Evolutionary conservation across 116 monocot species (phyloP).

Genomic region (Papilionanthe hybrid): DNA sequence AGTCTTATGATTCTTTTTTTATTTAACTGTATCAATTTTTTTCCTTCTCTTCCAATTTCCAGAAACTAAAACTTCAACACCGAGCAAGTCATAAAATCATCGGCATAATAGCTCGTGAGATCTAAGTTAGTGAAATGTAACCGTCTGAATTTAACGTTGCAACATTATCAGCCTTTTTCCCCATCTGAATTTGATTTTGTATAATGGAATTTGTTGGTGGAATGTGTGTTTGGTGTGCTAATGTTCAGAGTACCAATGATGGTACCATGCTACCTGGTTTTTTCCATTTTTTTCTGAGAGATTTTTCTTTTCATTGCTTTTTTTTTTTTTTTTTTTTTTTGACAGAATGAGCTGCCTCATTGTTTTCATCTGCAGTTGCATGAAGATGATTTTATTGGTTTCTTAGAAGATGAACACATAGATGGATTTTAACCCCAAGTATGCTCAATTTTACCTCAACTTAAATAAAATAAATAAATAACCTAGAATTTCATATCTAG

Average conservation of each 20-base stretch:
- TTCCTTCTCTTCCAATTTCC: too few relatives aligned
- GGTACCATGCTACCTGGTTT: too few relatives aligned
- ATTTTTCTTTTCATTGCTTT: too few relatives aligned
- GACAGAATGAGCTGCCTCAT: not conserved
- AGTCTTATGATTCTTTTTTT: too few relatives aligned
- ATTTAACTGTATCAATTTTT: too few relatives aligned
- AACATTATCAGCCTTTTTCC: not conserved
- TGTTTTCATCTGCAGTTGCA: conserved; percentile 64
- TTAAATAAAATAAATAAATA: not conserved
- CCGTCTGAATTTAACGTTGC: not conserved
- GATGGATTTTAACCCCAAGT: conserved; percentile 46
- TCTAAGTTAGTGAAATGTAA: not conserved
- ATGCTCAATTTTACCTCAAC: conserved; percentile 6
- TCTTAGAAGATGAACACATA: conserved; percentile 47
- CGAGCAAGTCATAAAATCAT: too few relatives aligned
- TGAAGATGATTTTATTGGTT: conserved; percentile 85
- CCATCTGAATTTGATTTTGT: not conserved
- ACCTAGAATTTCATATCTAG: not conserved
- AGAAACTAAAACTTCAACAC: too few relatives aligned
- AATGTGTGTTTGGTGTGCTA: not conserved
- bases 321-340: not conserved
- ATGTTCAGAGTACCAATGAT: too few relatives aligned
- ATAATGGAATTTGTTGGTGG: not conserved
- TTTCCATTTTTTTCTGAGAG: conserved; percentile 3
- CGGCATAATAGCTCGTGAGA: not conserved